These are phyloP conservation scores for Populus hybrid DNA, from an alignment of 441 rosid genomes.

Conservation along the genomic window DNA sequence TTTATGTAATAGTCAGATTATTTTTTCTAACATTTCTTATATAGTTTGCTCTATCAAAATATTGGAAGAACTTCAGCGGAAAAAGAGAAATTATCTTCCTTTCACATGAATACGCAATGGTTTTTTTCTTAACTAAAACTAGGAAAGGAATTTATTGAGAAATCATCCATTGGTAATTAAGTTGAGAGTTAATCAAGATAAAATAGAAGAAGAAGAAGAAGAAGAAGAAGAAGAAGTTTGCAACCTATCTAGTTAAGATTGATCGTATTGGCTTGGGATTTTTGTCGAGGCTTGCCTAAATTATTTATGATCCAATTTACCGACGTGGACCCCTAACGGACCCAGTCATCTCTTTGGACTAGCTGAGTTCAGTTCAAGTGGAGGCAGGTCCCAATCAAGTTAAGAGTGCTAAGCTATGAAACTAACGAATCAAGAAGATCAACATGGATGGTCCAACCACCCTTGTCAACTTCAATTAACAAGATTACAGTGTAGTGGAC, in stretches of 20 bases:
- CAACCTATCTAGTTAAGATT: too few relatives aligned
- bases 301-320: neutral
- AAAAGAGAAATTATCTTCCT: neutral
- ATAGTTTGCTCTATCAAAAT: neutral
- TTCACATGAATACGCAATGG: neutral
- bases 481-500: conserved; percentile 57
- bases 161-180: neutral
- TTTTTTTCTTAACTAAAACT: neutral
- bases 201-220: too few relatives aligned
- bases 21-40: neutral
- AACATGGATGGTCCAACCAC: conserved; percentile 36
- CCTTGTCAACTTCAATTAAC: conserved; percentile 45
- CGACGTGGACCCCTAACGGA: neutral
- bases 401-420: neutral
- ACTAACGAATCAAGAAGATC: conserved; percentile 5
- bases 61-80: neutral
- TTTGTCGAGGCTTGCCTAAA: neutral
- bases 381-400: conserved; percentile 25
- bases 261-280: neutral
- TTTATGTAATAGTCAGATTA: neutral
- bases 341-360: neutral
- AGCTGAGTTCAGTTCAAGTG: neutral
- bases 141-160: neutral
- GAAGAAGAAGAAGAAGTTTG: neutral
- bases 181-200: neutral